Conservation (phyloP, 495 filamentous ascomycete species). For the Neurospora sp. region DNA sequence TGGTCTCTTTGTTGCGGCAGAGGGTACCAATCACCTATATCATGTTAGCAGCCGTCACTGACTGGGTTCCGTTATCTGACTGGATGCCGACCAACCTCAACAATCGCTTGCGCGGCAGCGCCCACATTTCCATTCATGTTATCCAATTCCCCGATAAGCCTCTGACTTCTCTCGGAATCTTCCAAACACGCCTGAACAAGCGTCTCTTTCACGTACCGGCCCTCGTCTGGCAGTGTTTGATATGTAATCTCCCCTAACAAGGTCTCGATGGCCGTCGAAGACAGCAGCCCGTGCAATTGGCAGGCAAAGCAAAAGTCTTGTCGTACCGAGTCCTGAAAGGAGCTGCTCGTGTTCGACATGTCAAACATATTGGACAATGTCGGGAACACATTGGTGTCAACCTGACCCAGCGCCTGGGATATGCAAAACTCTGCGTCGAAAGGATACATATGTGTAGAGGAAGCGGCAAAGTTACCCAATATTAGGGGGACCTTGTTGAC, state of each 20-base stretch:
- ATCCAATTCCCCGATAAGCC: constrained; percentile 69
- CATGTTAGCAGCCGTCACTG: not conserved
- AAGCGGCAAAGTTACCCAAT: constrained; percentile 48
- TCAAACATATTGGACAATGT: constrained; percentile 74
- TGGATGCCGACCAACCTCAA: constrained; percentile 46
- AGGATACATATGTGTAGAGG: constrained; percentile 41
- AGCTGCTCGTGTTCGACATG: constrained; percentile 54
- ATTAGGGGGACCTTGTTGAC: constrained; percentile 87
- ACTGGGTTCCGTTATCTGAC: not conserved
- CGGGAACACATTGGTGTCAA: constrained; percentile 71
- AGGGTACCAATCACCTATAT: constrained; percentile 62
- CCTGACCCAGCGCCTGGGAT: constrained; percentile 60
- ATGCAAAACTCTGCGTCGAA: constrained; percentile 70
- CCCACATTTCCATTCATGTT: constrained; percentile 93
- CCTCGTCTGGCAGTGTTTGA: constrained; percentile 63
- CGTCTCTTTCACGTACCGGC: constrained; percentile 64
- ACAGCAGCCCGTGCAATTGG: constrained; percentile 71
- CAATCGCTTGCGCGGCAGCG: constrained; percentile 71
- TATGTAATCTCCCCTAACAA: constrained; percentile 81
- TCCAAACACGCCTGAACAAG: constrained; percentile 63
- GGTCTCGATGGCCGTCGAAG: constrained; percentile 63
- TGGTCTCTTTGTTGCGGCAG: constrained; percentile 77
- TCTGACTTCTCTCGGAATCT: constrained; percentile 61
- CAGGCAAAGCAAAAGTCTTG: constrained; percentile 92
- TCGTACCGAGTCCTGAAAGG: constrained; percentile 68